Base-by-base conservation (phyloP, 2,329 filamentous ascomycete genomes). In the Aspergillus hiratsukae region DNA sequence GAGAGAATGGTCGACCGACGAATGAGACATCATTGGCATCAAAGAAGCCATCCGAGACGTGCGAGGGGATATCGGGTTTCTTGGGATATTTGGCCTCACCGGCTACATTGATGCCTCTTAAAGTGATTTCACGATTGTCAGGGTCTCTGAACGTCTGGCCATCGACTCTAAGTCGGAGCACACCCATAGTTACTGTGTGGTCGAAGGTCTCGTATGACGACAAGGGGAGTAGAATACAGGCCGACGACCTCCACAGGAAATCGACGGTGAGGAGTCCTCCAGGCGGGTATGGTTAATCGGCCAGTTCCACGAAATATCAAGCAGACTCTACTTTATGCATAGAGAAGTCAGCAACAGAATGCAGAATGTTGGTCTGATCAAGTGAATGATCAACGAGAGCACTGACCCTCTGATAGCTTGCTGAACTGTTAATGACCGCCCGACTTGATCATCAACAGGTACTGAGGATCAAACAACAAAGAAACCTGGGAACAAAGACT, bases 91-190 rank as follows among this genome's bases (percentile, higher is more conserved):
- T 99, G 67, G 89, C 86, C 70, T 97, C 93, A 61, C 85, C 91
- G 40, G 92, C 91, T 60, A 95, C 84, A 70, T 99, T 99, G 79
- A 99, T 96, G 62, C 94, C 94, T 61, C 94, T 87, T 48, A 99
- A 81, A 2, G 90, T 88, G 55, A 99, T 85, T 75, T 97, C 89
- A 59, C 94, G 87, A 62, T 91, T 88, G 62, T 91, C 78, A 14
- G 79, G 72, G 72, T 99, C 95, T 60, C 90, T 85, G 75, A 99
- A 97, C 64, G 85, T 86, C 59, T 86, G 86, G 62, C 94, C 88
- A 68, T 97, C 90, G 66, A 99, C 93, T 25, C 84, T 86, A 51
- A 99, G 80, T 53, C 89, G 87, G 52, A 93, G 83, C 23, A 85
- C 79, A 58, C 87, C 79, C 91, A 96, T 96, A 10, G 50, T 63